Evolutionary conservation across 129 eudicot genomes (phyloP).

Genomic region (Pittosporum tobira): DNA sequence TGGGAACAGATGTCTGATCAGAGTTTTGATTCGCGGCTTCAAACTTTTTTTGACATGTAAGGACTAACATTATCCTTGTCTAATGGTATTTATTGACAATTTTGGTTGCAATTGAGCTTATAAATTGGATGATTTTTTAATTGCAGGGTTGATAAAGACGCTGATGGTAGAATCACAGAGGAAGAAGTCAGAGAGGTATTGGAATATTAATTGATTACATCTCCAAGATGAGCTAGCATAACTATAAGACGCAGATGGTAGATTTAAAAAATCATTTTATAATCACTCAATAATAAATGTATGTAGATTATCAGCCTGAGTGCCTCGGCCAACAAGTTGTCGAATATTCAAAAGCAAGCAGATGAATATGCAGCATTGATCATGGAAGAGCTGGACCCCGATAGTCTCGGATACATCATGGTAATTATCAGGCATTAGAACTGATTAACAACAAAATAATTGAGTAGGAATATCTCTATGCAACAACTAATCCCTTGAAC

Average conservation of each 20-base stretch:
- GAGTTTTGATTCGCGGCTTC: constrained; percentile 66
- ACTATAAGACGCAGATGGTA: not conserved
- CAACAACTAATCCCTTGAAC: not conserved
- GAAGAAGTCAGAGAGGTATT: constrained; percentile 24
- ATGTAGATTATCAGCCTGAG: constrained; percentile 56
- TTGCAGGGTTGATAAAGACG: constrained; percentile 25
- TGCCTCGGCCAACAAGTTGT: constrained; percentile 69
- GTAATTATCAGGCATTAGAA: constrained; percentile 13
- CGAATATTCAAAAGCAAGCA: constrained; percentile 63
- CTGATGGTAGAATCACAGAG: constrained; percentile 26
- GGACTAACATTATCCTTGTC: not conserved
- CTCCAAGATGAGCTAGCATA: not conserved
- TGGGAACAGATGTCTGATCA: constrained; percentile 66
- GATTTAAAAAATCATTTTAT: not conserved
- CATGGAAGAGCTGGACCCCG: constrained; percentile 68
- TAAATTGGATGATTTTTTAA: not conserved
- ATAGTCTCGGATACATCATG: constrained; percentile 56
- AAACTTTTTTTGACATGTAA: constrained; percentile 67
- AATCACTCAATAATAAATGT: not conserved
- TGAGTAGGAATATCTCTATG: too few relatives aligned
- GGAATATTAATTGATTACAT: not conserved
- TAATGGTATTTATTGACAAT: not conserved
- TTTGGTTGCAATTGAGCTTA: not conserved
- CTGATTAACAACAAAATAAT: not conserved
- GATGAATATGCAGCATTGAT: constrained; percentile 67